A percentile compares a stretch with the other conserved stretches of the same genome.
Evolutionary conservation across 371 early-diverging fungal genomes (phyloP).

Genomic region (Actinomortierella wolfii): DNA sequence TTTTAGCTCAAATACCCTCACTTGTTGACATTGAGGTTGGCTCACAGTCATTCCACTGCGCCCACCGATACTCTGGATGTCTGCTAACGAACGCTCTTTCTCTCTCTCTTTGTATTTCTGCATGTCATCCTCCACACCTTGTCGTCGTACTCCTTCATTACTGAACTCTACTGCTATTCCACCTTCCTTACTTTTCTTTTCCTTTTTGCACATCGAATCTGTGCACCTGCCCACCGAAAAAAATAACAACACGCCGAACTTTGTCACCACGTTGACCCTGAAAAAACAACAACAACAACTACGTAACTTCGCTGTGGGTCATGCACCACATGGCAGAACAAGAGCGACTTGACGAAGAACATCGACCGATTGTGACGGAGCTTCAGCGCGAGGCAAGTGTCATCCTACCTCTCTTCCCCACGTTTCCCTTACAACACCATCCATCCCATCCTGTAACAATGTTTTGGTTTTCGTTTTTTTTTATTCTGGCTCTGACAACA

Average conservation of each 20-base stretch:
- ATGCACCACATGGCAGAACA: conserved; percentile 13
- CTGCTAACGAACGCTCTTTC: background rate
- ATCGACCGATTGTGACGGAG: conserved; percentile 40
- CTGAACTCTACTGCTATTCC: background rate
- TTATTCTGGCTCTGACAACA: too few relatives aligned
- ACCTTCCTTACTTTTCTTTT: background rate
- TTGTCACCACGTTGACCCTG: too few relatives aligned
- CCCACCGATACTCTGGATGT: too few relatives aligned
- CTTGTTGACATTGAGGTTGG: too few relatives aligned
- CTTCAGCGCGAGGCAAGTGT: conserved; percentile 42
- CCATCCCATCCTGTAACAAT: background rate
- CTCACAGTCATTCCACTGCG: too few relatives aligned
- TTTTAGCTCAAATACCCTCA: too few relatives aligned
- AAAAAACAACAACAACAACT: background rate
- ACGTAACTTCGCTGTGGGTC: background rate
- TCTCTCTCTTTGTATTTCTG: background rate
- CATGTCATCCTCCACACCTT: background rate
- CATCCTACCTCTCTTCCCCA: background rate
- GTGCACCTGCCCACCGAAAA: too few relatives aligned
- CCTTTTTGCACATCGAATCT: too few relatives aligned
- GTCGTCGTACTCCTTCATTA: too few relatives aligned
- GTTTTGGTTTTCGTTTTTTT: background rate
- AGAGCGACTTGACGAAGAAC: conserved; percentile 33
- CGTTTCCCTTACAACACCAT: background rate
- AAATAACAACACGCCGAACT: too few relatives aligned